Percentiles rank a stretch among this genome's conserved stretches.
Conservation (phyloP, 139 green algal species). For the Tetradesmus obliquus region DNA sequence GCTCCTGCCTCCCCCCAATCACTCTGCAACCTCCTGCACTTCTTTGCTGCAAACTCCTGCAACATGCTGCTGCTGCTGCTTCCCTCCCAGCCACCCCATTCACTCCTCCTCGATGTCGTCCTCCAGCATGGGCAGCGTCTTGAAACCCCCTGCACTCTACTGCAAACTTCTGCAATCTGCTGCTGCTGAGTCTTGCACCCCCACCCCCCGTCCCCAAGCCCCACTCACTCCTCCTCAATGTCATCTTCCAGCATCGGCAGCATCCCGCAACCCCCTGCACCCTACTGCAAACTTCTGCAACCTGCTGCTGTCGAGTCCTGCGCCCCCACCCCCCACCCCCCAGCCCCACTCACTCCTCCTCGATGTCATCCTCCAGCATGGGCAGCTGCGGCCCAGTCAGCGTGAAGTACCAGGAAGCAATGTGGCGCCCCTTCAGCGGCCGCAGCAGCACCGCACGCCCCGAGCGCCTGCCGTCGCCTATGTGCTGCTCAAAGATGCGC, state of each 20-base stretch:
- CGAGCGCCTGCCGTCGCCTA: conserved; percentile 34
- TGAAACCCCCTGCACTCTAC: too few species aligned
- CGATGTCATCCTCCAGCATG: conserved; percentile 33
- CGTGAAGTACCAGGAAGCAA: conserved; percentile 43
- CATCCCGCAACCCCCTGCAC: neutral
- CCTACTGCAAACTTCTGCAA: neutral
- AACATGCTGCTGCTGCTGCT: neutral
- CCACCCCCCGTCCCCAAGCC: too few species aligned
- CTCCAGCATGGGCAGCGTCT: neutral
- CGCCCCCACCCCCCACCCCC: too few species aligned
- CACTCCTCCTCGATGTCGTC: conserved; percentile 40
- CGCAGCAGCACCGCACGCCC: conserved; percentile 29
- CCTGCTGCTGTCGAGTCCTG: neutral
- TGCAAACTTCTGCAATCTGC: too few species aligned
- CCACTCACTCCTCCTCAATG: too few species aligned
- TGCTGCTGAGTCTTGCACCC: too few species aligned
- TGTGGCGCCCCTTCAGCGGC: conserved; percentile 13
- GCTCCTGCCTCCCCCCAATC: too few species aligned
- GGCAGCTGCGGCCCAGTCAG: conserved; percentile 11
- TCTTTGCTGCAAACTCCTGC: neutral
- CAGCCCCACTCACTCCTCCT: conserved; percentile 37
- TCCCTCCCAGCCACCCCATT: neutral
- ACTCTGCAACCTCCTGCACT: neutral
- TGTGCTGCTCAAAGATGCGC: conserved; percentile 37
- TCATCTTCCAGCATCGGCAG: too few species aligned